Percentiles rank a stretch among this genome's conserved stretches.
These are phyloP conservation scores for Solanum etuberosum DNA, from an alignment of 257 asterid species.

Conservation along the genomic window DNA sequence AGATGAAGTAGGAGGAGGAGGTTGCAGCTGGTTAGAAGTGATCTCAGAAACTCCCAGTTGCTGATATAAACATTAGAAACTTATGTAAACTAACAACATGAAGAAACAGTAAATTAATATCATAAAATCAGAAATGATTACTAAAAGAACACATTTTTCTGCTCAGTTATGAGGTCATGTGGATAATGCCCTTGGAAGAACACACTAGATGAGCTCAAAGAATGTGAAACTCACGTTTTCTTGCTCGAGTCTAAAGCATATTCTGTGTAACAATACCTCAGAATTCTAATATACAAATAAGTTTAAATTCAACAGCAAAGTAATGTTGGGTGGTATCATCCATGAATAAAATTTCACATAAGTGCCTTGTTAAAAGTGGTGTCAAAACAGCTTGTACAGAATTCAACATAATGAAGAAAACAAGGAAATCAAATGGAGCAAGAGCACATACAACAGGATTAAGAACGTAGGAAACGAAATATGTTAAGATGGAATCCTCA, in stretches of 20 bases:
- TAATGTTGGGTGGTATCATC: background rate
- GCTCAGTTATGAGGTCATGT: background rate
- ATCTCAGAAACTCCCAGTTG: constrained; percentile 30
- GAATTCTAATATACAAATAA: background rate
- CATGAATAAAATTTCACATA: background rate
- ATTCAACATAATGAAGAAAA: background rate
- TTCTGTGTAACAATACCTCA: background rate
- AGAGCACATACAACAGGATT: background rate
- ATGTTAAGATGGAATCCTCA: background rate
- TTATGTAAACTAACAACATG: background rate
- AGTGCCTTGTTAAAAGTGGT: background rate
- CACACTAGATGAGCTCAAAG: background rate
- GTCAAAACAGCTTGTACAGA: background rate
- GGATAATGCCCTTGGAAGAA: background rate
- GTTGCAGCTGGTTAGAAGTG: constrained; percentile 16
- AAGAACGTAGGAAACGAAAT: background rate
- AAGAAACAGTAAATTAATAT: background rate
- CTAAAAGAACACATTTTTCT: background rate
- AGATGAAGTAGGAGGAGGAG: constrained; percentile 14
- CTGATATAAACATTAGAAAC: constrained; percentile 20
- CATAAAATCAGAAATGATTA: background rate
- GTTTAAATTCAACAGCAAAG: background rate
- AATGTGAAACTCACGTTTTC: background rate
- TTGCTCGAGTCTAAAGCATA: background rate
- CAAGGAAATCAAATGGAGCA: background rate